Conservation (phyloP, 2,329 filamentous ascomycete genomes). For the Colletotrichum endophyticum region DNA sequence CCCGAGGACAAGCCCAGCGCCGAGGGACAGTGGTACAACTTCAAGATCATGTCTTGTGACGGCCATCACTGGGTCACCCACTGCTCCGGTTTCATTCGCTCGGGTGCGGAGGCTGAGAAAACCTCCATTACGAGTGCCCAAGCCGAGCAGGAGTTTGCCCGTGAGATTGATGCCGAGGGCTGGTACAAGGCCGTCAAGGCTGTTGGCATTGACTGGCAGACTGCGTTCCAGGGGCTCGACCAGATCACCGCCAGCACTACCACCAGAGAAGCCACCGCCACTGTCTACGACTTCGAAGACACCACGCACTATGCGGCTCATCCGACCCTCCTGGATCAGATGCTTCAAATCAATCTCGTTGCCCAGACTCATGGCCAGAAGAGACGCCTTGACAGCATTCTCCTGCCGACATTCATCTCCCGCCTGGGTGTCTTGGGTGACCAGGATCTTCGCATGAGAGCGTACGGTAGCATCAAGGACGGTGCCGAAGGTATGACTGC, state of each 20-base stretch:
- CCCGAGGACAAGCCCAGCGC: neutral
- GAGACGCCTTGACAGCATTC: neutral
- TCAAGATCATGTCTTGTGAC: constrained; percentile 33
- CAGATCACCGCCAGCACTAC: neutral
- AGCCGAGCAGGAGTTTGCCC: neutral
- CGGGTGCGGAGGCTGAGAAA: neutral
- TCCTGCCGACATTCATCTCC: neutral
- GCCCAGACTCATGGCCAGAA: neutral
- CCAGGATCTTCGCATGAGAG: constrained; percentile 1
- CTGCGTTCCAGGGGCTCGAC: neutral
- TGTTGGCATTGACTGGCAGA: constrained; percentile 6
- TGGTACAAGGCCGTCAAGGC: constrained; percentile 11
- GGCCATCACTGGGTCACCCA: constrained; percentile 31
- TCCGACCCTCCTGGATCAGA: constrained; percentile 1
- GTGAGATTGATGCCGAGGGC: neutral
- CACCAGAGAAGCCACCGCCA: neutral
- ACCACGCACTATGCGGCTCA: constrained; percentile 4
- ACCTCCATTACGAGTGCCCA: neutral
- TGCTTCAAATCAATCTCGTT: constrained; percentile 7
- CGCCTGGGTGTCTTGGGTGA: neutral
- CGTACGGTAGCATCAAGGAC: neutral
- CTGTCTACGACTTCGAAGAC: constrained; percentile 12
- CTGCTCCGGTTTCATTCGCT: constrained; percentile 21
- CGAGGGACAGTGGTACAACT: constrained; percentile 33
- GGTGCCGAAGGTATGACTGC: neutral